A percentile compares a stretch with the other conserved stretches of the same genome.
Conservation (phyloP, 345 rosid species). For the Eucalyptus polyanthemos region DNA sequence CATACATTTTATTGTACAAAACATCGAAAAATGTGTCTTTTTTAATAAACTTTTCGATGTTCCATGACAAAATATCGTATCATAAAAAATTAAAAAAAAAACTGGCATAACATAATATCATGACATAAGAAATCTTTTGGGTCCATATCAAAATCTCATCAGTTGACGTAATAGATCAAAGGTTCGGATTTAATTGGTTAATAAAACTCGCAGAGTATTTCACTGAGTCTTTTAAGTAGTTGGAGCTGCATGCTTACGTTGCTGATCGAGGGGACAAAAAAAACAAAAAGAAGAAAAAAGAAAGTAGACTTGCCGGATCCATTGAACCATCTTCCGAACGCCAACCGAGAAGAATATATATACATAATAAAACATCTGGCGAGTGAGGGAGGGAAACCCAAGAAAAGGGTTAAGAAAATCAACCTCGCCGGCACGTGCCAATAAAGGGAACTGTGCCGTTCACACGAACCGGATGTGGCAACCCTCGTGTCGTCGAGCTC, state of each 20-base stretch:
- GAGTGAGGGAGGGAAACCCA: neutral
- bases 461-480: neutral
- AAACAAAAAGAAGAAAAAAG: neutral
- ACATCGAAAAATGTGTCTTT: neutral
- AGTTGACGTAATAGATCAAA: neutral
- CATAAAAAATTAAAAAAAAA: too few relatives aligned
- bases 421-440: neutral
- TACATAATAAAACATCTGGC: neutral
- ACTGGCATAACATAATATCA: neutral
- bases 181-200: too few relatives aligned
- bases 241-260: too few relatives aligned
- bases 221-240: too few relatives aligned
- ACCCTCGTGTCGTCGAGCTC: neutral
- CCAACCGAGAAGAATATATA: neutral
- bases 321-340: neutral
- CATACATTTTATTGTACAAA: neutral
- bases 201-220: too few relatives aligned
- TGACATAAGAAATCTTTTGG: neutral
- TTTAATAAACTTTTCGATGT: neutral
- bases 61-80: accelerated
- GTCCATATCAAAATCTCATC: neutral
- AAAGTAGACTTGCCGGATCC: neutral
- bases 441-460: neutral
- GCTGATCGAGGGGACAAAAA: too few relatives aligned
- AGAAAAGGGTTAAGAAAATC: neutral